A percentile compares a stretch with the other conserved stretches of the same genome.
Evolutionary conservation across 768 basidiomycete genomes (phyloP).

Genomic region (Postia placenta): DNA sequence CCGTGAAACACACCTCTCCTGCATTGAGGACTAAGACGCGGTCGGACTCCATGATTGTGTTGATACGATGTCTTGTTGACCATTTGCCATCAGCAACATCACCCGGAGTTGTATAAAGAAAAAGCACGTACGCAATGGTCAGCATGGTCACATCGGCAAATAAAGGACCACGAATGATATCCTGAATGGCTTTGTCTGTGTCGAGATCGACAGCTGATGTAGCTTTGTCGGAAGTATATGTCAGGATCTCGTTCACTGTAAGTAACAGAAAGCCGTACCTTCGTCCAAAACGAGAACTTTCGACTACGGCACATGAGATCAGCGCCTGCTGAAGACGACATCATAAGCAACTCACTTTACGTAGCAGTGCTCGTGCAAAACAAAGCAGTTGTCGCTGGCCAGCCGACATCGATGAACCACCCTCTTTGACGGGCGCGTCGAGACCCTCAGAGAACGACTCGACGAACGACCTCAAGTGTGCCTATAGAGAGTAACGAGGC

Average conservation of each 20-base stretch:
- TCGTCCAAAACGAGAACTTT: constrained; percentile 93
- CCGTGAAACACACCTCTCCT: constrained; percentile 51
- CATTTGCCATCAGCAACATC: not conserved
- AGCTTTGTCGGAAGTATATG: constrained; percentile 42
- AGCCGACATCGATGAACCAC: constrained; percentile 73
- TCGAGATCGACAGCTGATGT: constrained; percentile 89
- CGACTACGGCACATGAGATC: constrained; percentile 34
- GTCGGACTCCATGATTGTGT: constrained; percentile 80
- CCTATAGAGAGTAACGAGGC: constrained; percentile 28
- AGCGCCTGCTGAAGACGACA: not conserved
- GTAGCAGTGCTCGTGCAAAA: constrained; percentile 78
- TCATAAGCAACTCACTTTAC: constrained; percentile 38
- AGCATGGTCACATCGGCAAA: constrained; percentile 78
- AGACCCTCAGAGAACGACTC: constrained; percentile 59
- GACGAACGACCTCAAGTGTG: constrained; percentile 63
- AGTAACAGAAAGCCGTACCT: constrained; percentile 35
- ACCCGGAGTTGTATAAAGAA: not conserved
- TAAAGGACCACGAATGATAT: constrained; percentile 74
- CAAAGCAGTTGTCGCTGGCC: constrained; percentile 88
- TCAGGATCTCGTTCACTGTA: not conserved
- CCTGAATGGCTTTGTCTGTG: constrained; percentile 85
- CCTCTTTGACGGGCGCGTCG: constrained; percentile 71
- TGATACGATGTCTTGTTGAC: constrained; percentile 58
- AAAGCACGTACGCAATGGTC: constrained; percentile 68
- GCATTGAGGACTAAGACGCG: constrained; percentile 77